Conservation (phyloP, 2,329 filamentous ascomycete species). For the Huntiella omanensis region DNA sequence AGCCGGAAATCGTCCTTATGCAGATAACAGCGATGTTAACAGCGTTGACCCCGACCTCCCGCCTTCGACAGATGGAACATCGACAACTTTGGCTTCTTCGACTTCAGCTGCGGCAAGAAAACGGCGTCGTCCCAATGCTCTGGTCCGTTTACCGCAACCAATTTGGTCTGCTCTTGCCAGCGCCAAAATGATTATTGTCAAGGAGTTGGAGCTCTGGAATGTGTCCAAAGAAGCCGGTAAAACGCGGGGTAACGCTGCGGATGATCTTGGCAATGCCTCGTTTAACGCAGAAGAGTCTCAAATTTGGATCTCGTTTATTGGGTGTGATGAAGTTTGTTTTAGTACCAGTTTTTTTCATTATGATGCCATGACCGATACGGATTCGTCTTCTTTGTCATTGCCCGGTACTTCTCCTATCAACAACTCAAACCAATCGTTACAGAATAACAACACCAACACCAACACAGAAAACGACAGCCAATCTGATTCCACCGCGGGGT, state of each 20-base stretch:
- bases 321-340: conserved; percentile 60
- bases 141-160: conserved; percentile 76
- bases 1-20: conserved; percentile 4
- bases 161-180: conserved; percentile 88
- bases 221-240: conserved; percentile 54
- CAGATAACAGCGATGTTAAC: conserved; percentile 4
- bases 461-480: conserved; percentile 8
- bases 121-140: conserved; percentile 76
- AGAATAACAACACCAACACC: conserved; percentile 14
- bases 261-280: conserved; percentile 57
- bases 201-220: conserved; percentile 72
- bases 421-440: conserved; percentile 17
- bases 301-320: conserved; percentile 68
- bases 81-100: conserved; percentile 20
- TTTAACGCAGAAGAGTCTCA: conserved; percentile 52
- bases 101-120: conserved; percentile 39
- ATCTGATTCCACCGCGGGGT: conserved; percentile 1
- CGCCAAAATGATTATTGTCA: conserved; percentile 90
- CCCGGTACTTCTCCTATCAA: not conserved
- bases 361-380: conserved; percentile 17
- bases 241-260: conserved; percentile 56
- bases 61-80: not conserved
- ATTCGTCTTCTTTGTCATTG: conserved; percentile 8
- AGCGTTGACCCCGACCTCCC: conserved; percentile 12
- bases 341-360: conserved; percentile 47